phyloP scores from a whole-genome alignment of 768 basidiomycete genomes.

The Suillus ampliporus region DNA sequence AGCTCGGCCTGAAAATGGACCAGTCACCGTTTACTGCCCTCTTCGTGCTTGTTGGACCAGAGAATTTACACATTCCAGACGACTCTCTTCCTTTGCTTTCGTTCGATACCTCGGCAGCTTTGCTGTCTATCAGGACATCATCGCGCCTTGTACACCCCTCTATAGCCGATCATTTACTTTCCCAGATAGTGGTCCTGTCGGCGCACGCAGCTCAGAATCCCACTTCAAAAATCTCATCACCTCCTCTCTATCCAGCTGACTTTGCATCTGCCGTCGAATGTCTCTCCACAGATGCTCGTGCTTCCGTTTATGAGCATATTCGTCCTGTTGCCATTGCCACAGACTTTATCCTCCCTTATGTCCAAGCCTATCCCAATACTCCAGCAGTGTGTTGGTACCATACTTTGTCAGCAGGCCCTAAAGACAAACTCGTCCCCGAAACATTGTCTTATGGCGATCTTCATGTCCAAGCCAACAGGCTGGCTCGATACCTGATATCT shows the following conservation, averaged over 20 bases:
- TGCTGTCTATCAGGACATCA: conserved; percentile 22
- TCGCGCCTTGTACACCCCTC: conserved; percentile 20
- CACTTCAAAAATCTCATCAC: conserved; percentile 16
- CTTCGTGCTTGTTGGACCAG: conserved; percentile 18
- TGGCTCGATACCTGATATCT: conserved; percentile 48
- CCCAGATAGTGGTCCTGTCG: conserved; percentile 21
- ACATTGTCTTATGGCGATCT: conserved; percentile 41
- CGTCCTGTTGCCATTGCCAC: conserved; percentile 26
- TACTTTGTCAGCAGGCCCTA: conserved; percentile 13
- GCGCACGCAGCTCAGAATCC: conserved; percentile 11
- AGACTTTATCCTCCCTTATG: conserved; percentile 29
- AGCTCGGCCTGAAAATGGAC: conserved; percentile 5
- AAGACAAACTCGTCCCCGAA: conserved; percentile 10
- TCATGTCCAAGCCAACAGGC: conserved; percentile 42
- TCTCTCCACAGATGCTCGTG: conserved; percentile 16
- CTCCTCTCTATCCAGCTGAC: conserved; percentile 15
- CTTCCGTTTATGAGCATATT: conserved; percentile 23
- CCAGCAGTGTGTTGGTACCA: conserved; percentile 31
- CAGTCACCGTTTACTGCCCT: conserved; percentile 21
- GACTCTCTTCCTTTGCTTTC: conserved; percentile 16
- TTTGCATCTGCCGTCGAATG: conserved; percentile 25
- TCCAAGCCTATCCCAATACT: conserved; percentile 18
- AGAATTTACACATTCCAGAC: neutral
- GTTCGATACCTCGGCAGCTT: conserved; percentile 11
- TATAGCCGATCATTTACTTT: conserved; percentile 21